A percentile compares a stretch with the other conserved stretches of the same genome.
These are phyloP conservation scores for Orbilia blumenaviensis DNA, from an alignment of 2,329 filamentous ascomycete genomes.

Conservation along the genomic window DNA sequence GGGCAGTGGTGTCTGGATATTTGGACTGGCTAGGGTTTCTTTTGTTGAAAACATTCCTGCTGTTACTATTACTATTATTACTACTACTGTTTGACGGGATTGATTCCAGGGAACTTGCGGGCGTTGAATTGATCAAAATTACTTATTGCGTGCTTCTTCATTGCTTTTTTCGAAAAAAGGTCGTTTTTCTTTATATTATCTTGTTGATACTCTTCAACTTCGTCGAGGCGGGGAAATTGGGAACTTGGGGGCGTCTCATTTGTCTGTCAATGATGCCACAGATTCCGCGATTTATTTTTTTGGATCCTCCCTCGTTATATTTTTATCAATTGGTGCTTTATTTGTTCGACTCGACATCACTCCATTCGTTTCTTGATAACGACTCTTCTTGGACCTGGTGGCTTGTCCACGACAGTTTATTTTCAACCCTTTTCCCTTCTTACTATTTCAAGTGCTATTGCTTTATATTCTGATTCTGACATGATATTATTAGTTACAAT, in stretches of 20 bases:
- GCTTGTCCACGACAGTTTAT: conserved; percentile 4
- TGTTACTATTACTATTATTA: not conserved
- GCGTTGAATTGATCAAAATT: conserved; percentile 13
- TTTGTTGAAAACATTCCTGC: conserved; percentile 23
- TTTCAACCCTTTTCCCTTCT: no score
- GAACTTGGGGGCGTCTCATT: conserved; percentile 21
- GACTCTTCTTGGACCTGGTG: conserved; percentile 14
- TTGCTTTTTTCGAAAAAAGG: not conserved
- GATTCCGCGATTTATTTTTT: not conserved
- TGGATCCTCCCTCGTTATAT: not conserved
- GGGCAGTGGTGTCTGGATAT: conserved; percentile 9
- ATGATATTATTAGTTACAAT: conserved; percentile 1
- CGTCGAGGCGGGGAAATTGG: not conserved
- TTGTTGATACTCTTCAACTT: not conserved
- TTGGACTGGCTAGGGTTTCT: conserved; percentile 11
- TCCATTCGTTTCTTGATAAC: not conserved
- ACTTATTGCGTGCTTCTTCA: not conserved
- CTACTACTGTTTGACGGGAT: conserved; percentile 9
- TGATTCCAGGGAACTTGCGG: not conserved
- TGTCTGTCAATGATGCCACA: not conserved
- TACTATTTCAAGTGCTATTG: not conserved
- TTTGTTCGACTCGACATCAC: not conserved
- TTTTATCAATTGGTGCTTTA: not conserved
- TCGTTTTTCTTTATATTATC: not conserved
- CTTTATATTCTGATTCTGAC: not conserved